These are phyloP conservation scores for Nitzschia sp. DNA, from an alignment of 108 stramenopile species.

Conservation along the genomic window DNA sequence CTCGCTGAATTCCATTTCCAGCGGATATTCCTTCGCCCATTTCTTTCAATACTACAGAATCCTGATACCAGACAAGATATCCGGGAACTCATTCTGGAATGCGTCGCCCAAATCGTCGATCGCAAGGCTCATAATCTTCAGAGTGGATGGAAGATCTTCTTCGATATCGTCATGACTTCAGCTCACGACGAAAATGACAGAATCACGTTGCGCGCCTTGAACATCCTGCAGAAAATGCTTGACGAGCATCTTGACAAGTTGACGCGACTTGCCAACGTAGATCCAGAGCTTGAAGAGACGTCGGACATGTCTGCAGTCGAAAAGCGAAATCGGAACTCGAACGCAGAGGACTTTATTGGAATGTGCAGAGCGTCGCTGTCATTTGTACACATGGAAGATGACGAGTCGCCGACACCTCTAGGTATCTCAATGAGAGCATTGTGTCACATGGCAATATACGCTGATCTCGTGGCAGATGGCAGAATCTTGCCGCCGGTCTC, in stretches of 20 bases:
- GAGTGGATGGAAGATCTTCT: conserved; percentile 92
- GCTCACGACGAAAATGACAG: conserved; percentile 65
- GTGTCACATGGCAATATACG: conserved; percentile 86
- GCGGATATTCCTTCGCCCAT: conserved; percentile 92
- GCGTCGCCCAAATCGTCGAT: conserved; percentile 85
- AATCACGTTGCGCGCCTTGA: conserved; percentile 68
- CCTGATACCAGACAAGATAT: conserved; percentile 64
- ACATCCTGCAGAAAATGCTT: conserved; percentile 77
- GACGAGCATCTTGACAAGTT: conserved; percentile 82
- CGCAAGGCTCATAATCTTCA: conserved; percentile 75
- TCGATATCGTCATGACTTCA: conserved; percentile 68
- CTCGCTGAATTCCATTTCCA: conserved; percentile 97
- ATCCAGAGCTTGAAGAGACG: conserved; percentile 16
- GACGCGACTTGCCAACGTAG: conserved; percentile 32
- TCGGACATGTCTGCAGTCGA: conserved; percentile 39
- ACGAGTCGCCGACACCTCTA: conserved; percentile 53
- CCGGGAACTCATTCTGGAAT: conserved; percentile 81
- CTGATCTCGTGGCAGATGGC: conserved; percentile 78
- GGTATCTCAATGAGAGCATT: conserved; percentile 87
- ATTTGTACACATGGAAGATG: conserved; percentile 64
- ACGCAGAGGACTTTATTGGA: conserved; percentile 83
- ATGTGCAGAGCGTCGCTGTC: conserved; percentile 75
- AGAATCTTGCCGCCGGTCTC: conserved; percentile 63
- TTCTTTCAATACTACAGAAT: conserved; percentile 81
- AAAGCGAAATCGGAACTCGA: conserved; percentile 61